Base-by-base conservation (phyloP, 1,284 basidiomycete species). In the Ceratobasidium sp. region DNA sequence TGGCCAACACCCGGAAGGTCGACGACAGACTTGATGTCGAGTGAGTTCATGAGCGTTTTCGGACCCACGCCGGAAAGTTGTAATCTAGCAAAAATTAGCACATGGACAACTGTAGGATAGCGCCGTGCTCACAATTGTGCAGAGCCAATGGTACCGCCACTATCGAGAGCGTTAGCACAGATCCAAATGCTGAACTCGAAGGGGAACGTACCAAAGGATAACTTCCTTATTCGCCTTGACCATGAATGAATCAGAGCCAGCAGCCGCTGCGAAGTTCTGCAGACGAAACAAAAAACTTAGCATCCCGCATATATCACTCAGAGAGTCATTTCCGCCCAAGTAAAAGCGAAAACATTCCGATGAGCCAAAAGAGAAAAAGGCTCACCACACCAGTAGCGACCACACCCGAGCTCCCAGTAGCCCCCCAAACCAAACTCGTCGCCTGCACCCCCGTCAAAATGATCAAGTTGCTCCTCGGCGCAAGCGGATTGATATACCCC, bases 51-150 rank as follows among this genome's bases (percentile, higher is more conserved):
- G 21, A 89, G 83, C 16, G 82, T 79, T 4, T 83, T 83, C 21
- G 89, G 87, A 0, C 91, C 91, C 26, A 92, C 79, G 4, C 91
- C 91, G 16, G 89, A 90, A 30, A 91, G 83, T 83, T 69, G 66
- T 16, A 69, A 26, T 44, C 66, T 69, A 28, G 28, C 16, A 44
- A 23, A 23, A 23, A 69, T 21, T 30, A 35, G 21, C 32, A 26
- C 41, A 21, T 13, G 46, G 21, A 69, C 21, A 30, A 57, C 11
- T 11, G 91, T 94, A 84, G 44, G 49, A 59, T n/a, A 30, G 18
- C 18, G 35, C 18, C 11, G 44, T 14, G 38, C 73, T n/a, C 9
- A 64, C 90, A 38, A 85, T 55, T 69, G 66, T 21, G 66, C 38
- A 16, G 66, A 69, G 21, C 66, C 88, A 44, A 90, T 90, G 73